These are phyloP conservation scores for Pterocarpus santalinus DNA, from an alignment of 306 rosid genomes.

Conservation along the genomic window DNA sequence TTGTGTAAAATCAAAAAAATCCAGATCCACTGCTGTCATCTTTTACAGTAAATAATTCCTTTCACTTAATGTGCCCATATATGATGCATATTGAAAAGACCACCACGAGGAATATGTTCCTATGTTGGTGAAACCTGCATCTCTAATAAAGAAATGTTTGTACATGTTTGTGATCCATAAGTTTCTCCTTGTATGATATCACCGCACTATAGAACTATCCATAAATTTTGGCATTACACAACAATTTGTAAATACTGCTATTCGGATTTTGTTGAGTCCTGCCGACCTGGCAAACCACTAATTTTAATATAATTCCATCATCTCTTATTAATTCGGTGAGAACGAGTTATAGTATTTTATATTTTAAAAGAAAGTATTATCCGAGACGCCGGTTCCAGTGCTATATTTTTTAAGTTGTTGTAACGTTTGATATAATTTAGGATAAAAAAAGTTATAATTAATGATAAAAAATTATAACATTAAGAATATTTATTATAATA, in stretches of 20 bases:
- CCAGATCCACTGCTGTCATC: background rate
- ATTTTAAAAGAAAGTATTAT: background rate
- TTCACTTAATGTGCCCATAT: slow-evolving; percentile 27
- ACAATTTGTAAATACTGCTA: slow-evolving; percentile 21
- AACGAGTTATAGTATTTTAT: background rate
- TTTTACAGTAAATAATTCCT: slow-evolving; percentile 18
- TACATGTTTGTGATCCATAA: slow-evolving; percentile 24
- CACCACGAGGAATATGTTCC: slow-evolving; percentile 42
- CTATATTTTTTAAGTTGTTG: no score
- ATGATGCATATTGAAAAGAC: slow-evolving; percentile 36
- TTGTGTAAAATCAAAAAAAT: slow-evolving; percentile 8
- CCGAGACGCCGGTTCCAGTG: no score
- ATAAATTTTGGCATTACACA: slow-evolving; percentile 6
- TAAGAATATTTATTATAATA: no score
- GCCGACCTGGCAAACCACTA: slow-evolving; percentile 7
- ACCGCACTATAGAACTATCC: slow-evolving; percentile 24
- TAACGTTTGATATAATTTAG: no score
- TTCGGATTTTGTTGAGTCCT: background rate
- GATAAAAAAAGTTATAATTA: no score
- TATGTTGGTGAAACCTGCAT: slow-evolving; percentile 33
- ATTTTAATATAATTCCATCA: background rate
- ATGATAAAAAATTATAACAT: no score
- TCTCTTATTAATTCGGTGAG: background rate
- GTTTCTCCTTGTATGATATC: background rate
- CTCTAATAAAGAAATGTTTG: slow-evolving; percentile 36